Evolutionary conservation across 176 grass and related monocot genomes (phyloP).

Genomic region (Eragrostis nindensis): DNA sequence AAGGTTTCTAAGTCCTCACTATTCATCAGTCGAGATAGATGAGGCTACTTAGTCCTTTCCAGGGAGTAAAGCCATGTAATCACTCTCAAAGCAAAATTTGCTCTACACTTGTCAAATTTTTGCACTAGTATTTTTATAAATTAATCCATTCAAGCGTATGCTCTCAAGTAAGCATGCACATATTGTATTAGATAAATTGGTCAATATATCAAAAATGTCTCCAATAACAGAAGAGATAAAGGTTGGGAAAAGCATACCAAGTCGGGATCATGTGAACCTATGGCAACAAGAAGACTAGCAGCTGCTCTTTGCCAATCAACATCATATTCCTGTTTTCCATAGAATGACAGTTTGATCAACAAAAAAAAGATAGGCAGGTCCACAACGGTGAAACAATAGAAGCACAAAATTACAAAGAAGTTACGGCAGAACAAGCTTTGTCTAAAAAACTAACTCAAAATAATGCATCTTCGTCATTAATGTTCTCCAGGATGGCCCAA

Average conservation of each 20-base stretch:
- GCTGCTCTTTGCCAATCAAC: constrained; percentile 96
- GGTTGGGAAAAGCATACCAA: constrained; percentile 56
- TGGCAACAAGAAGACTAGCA: constrained; percentile 84
- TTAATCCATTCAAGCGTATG: neutral
- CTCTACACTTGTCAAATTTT: neutral
- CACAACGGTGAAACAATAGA: constrained; percentile 11
- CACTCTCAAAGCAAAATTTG: neutral
- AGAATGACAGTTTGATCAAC: constrained; percentile 41
- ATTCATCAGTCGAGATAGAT: neutral
- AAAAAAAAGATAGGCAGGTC: constrained; percentile 16
- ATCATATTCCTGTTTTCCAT: constrained; percentile 70
- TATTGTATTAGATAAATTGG: neutral
- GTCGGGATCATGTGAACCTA: constrained; percentile 88
- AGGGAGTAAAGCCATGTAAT: neutral
- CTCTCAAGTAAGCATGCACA: constrained; percentile 3
- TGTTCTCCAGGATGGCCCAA: neutral
- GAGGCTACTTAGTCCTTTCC: neutral
- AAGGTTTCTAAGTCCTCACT: neutral
- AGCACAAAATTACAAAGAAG: neutral
- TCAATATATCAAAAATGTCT: constrained; percentile 21
- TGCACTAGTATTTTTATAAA: neutral
- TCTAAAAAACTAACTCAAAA: neutral
- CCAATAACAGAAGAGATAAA: constrained; percentile 9
- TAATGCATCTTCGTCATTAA: constrained; percentile 17
- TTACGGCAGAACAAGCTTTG: neutral